Conservation (phyloP, 352 stramenopile species). For the Blastocystis sp. region DNA sequence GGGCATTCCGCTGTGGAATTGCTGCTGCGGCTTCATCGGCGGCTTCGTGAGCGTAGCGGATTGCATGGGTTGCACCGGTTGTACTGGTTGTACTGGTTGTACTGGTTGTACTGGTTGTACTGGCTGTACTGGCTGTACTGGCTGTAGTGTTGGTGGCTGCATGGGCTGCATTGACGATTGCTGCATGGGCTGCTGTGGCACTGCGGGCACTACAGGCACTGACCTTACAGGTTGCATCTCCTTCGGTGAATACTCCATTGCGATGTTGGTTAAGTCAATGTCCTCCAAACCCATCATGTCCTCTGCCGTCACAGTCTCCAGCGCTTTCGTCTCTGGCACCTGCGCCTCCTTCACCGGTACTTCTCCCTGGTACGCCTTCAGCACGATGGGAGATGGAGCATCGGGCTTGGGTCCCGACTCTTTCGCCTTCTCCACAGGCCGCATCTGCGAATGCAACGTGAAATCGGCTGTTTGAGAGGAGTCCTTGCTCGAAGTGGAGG, state of each 20-base stretch:
- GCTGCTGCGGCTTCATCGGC: neutral
- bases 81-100: neutral
- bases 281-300: neutral
- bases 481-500: neutral
- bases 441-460: neutral
- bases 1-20: neutral
- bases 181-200: neutral
- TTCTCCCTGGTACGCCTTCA: neutral
- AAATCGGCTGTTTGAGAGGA: neutral
- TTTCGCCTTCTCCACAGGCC: neutral
- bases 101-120: neutral
- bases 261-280: neutral
- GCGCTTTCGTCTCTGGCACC: neutral
- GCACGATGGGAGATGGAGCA: neutral
- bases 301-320: neutral
- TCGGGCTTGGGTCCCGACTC: neutral
- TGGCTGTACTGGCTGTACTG: neutral
- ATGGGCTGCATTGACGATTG: neutral
- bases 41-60: neutral
- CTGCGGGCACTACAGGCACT: neutral
- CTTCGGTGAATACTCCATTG: neutral
- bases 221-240: neutral
- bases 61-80: neutral
- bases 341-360: neutral
- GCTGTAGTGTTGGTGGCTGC: neutral